Percentiles rank a stretch among this genome's conserved stretches.
Evolutionary conservation across 148 eudicot genomes (phyloP).

Genomic region (Dianthus caryophyllus): DNA sequence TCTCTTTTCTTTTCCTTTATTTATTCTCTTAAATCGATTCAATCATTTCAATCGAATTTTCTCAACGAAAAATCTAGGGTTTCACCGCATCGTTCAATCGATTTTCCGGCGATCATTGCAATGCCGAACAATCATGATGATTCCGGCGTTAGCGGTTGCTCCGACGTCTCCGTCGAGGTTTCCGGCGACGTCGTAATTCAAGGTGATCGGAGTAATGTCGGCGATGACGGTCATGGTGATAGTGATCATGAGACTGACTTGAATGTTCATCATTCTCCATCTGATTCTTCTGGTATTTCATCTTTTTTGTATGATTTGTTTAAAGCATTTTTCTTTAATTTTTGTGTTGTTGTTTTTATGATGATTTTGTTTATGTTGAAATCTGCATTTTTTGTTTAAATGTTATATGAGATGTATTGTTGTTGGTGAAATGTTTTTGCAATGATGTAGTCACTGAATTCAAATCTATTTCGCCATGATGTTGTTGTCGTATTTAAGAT

Average conservation of each 20-base stretch:
- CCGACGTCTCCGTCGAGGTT: neutral
- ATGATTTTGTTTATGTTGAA: too few species aligned
- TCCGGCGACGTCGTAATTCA: neutral
- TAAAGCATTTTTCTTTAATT: neutral
- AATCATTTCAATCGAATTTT: neutral
- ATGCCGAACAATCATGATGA: neutral
- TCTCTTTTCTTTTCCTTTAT: too few species aligned
- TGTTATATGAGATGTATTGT: too few species aligned
- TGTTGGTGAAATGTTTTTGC: too few species aligned
- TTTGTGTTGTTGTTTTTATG: too few species aligned
- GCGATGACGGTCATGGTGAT: neutral
- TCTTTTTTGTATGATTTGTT: neutral
- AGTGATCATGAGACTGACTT: constrained; percentile 1
- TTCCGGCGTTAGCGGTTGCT: neutral
- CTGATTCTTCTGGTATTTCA: constrained; percentile 19
- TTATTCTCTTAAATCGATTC: too few species aligned
- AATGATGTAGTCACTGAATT: too few species aligned
- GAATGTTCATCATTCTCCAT: neutral
- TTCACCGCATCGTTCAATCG: neutral
- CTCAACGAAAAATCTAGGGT: neutral
- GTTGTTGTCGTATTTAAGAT: too few species aligned
- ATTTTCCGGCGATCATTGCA: neutral
- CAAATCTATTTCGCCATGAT: too few species aligned
- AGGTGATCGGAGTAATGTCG: neutral
- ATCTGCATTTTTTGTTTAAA: too few species aligned